Percentiles rank a stretch among this genome's conserved stretches.
phyloP scores from a whole-genome alignment of 306 rosid species.

The Prunus salicina region DNA sequence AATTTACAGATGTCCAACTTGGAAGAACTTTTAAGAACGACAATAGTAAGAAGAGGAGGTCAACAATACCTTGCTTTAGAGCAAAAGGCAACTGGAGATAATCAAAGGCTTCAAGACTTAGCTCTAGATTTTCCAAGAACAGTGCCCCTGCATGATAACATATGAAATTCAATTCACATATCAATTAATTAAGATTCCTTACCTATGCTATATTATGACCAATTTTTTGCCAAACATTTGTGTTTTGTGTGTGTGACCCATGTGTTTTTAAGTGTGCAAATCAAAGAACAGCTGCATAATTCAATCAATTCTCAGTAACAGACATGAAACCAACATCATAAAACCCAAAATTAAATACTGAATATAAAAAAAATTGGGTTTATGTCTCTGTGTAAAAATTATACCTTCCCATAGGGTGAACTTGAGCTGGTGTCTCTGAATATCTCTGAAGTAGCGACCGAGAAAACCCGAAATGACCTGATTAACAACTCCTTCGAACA shows the following conservation, averaged over 20 bases:
- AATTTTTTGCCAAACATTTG: not conserved
- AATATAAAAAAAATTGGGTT: too few species aligned
- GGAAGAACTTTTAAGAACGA: not conserved
- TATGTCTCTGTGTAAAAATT: not conserved
- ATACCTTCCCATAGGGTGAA: slow-evolving; percentile 76
- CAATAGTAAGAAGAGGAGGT: slow-evolving; percentile 1
- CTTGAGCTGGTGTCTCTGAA: slow-evolving; percentile 85
- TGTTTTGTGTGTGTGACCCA: not conserved
- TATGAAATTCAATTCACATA: not conserved
- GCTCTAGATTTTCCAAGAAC: slow-evolving; percentile 87
- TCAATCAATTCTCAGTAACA: not conserved
- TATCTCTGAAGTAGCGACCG: slow-evolving; percentile 75
- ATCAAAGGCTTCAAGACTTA: slow-evolving; percentile 90
- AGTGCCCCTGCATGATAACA: slow-evolving; percentile 61
- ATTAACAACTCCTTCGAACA: slow-evolving; percentile 80
- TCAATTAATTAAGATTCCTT: not conserved
- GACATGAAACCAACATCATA: not conserved
- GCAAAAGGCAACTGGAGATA: slow-evolving; percentile 94
- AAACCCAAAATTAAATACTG: not conserved
- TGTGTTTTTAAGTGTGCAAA: not conserved
- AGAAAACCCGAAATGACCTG: slow-evolving; percentile 81
- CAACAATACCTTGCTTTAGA: slow-evolving; percentile 67
- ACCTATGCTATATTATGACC: not conserved
- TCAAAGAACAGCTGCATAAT: not conserved
- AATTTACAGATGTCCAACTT: not conserved